Base-by-base conservation (phyloP, 202 grass and related monocot species). In the Brachypodium distachyon region DNA sequence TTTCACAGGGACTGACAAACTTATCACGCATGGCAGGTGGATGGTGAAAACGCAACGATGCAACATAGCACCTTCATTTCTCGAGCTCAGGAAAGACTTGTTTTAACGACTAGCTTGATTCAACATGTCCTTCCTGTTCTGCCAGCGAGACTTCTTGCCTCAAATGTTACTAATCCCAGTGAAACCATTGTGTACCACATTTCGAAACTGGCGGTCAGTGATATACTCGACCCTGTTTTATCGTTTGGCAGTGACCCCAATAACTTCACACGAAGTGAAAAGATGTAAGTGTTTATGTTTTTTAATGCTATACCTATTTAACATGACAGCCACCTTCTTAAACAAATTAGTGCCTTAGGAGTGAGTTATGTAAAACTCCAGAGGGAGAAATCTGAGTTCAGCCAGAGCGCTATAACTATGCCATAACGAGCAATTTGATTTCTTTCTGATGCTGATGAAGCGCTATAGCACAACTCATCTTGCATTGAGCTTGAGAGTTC, bases 111-210 rank as follows among this genome's bases (percentile, higher is more conserved):
- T 63, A 71, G 47, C 46, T 36, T 88, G 62, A 80, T 88, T 40
- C 63, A 88, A 63, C 23, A 16, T 48, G 69, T 84, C 49, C 70
- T 88, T 81, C 86, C 86, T 84, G 81, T 57, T 80, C 63, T 70
- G 25, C 47, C 86, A 84, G 29, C 39, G 14, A 84, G 47, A 42
- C 63, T 80, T 70, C 63, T 88, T 76, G 62, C 47, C 13, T 19
- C 70, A 84, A 70, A 71, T 39, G 18, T 80, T 54, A 56, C 64
- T 70, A 9, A 57, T 28, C 48, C 63, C 0, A 19, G 31, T 65
- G 81, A 76, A 80, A 33, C 63, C 14, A 41, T 56, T 47, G 55
- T 84, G 46, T 88, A 88, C 86, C 63, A 65, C 23, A 44, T 70
- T 84, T 88, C 61, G 33, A 84, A 70, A 78, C 31, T 42, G 26